These are phyloP conservation scores for Phaseolus coccineus DNA, from an alignment of 331 rosid species.

Conservation along the genomic window DNA sequence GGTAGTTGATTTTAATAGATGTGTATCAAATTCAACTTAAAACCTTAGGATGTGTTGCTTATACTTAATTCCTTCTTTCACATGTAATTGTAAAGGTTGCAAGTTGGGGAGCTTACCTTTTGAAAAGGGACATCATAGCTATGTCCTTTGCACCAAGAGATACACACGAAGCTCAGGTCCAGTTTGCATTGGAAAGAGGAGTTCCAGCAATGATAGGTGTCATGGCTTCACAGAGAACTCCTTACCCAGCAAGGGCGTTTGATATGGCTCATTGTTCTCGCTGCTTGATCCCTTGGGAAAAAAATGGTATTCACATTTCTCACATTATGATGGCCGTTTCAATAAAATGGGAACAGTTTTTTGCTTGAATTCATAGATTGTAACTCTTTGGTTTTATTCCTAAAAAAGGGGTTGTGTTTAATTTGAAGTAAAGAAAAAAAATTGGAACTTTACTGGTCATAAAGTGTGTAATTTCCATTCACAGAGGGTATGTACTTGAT, in stretches of 20 bases:
- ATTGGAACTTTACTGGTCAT: not conserved
- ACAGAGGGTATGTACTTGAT: constrained; percentile 86
- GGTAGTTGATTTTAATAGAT: not conserved
- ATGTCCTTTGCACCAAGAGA: constrained; percentile 99
- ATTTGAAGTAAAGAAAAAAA: not conserved
- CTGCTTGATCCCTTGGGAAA: constrained; percentile 86
- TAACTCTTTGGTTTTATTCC: not conserved
- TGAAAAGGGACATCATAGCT: constrained; percentile 83
- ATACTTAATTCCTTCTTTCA: constrained; percentile 31
- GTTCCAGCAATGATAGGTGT: constrained; percentile 99
- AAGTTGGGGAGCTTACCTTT: constrained; percentile 98
- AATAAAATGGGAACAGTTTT: not conserved
- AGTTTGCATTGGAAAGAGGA: constrained; percentile 95
- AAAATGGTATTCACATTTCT: constrained; percentile 54
- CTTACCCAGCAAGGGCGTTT: constrained; percentile 93
- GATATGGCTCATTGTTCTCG: constrained; percentile 99
- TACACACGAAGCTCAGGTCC: constrained; percentile 96
- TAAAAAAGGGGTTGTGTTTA: not conserved
- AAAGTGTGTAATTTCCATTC: not conserved
- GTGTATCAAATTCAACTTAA: not conserved
- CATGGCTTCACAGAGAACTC: constrained; percentile 84
- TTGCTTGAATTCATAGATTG: constrained; percentile 6
- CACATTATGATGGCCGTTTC: not conserved
- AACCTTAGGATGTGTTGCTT: constrained; percentile 32
- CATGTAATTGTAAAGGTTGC: constrained; percentile 79